Percentiles rank a stretch among this genome's conserved stretches.
phyloP scores from a whole-genome alignment of 78 protist genomes.

The Dictyostelium discoideum region DNA sequence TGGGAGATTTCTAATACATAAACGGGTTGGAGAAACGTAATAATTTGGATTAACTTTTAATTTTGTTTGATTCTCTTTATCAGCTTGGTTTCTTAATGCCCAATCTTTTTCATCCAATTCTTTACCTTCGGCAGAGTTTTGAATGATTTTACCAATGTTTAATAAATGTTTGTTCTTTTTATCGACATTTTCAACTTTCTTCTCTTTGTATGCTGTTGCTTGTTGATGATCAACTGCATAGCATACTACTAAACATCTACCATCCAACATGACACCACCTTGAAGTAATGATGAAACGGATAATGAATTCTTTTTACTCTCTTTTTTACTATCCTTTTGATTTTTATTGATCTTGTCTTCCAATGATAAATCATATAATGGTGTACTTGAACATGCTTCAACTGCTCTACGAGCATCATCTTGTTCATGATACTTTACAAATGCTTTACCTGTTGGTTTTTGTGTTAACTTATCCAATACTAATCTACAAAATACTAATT shows the following conservation, averaged over 20 bases:
- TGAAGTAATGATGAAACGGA: constrained; percentile 42
- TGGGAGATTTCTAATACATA: constrained; percentile 66
- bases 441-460: constrained; percentile 72
- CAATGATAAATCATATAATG: constrained; percentile 35
- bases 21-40: constrained; percentile 63
- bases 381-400: constrained; percentile 3
- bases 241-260: constrained; percentile 33
- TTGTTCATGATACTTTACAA: constrained; percentile 27
- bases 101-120: constrained; percentile 57
- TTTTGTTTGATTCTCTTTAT: constrained; percentile 37
- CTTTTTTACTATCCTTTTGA: constrained; percentile 3
- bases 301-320: constrained; percentile 16
- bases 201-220: constrained; percentile 36
- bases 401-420: constrained; percentile 19
- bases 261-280: constrained; percentile 64
- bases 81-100: constrained; percentile 56
- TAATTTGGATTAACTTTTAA: constrained; percentile 71
- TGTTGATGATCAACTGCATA: constrained; percentile 64
- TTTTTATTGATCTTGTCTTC: constrained; percentile 9
- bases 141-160: constrained; percentile 43
- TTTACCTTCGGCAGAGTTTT: constrained; percentile 32
- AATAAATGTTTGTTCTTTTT: constrained; percentile 21
- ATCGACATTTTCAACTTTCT: constrained; percentile 44
- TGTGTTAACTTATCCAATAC: constrained; percentile 35
- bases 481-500: constrained; percentile 37